Evolutionary conservation across 202 grass and related monocot species (phyloP), one percentile per base, ranked within the genome.

Genomic region (Sporobolus alterniflorus): DNA sequence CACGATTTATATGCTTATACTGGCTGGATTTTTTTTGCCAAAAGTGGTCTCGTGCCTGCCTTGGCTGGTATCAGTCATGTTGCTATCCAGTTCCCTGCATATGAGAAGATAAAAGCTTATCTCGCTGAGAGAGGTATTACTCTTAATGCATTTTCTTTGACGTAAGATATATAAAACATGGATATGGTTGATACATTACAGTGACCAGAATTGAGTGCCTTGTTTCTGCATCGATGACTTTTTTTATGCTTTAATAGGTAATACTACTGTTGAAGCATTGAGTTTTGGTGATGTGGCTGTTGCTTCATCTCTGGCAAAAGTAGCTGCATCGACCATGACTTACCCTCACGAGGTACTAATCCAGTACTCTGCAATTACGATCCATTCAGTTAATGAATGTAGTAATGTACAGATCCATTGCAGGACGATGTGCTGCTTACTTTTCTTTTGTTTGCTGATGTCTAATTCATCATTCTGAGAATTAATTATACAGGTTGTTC

Each of bases 41-140:
- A 80, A 86, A 95, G 96, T 61, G 96, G 96, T 64, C 87, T 98
- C 3, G 85, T 95, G 61, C 92, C 96, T 73, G 96, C 96, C 28
- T 92, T 98, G 82, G 96, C 89, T 55, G 96, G 96, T 86, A 91
- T 98, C 64, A 94, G 92, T 81, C 96, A 98, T 82, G 96, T 98
- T 85, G 96, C 92, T 49, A 98, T 98, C 64, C 96, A 98, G 85
- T 98, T 98, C 68, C 96, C 96, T 57, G 77, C 80, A 57, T 95
- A 98, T 20, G 96, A 98, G 77, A 98, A 95, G 43, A 88, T 98
- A 2, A 98, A 98, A 92, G 51, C 81, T 85, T 98, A 93, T 86
- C 89, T 98, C 33, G 92, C 96, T 77, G 82, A 92, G 79, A 85
- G 80, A 94, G 93, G 92, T 98, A 94, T 46, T 75, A 46, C 7